A percentile compares a stretch with the other conserved stretches of the same genome.
These are phyloP conservation scores for Fusarium torreyae DNA, from an alignment of 2,329 filamentous ascomycete species.

Conservation along the genomic window DNA sequence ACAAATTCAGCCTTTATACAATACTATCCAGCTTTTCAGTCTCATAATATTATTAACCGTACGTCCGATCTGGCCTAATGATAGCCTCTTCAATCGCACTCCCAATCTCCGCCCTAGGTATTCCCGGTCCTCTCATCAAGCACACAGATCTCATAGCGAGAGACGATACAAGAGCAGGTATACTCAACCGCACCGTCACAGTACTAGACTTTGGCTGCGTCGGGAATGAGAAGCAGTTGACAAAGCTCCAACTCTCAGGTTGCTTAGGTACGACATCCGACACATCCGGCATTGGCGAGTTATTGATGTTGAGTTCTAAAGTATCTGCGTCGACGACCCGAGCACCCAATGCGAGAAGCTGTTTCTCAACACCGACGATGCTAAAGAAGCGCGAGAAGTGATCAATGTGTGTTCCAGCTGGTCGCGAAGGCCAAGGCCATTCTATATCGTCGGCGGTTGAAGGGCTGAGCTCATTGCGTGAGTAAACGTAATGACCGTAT, in stretches of 20 bases:
- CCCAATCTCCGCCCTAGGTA: slow-evolving; percentile 47
- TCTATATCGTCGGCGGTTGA: slow-evolving; percentile 32
- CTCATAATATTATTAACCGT: background rate
- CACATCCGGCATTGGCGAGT: slow-evolving; percentile 19
- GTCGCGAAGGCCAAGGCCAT: slow-evolving; percentile 39
- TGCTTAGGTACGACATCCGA: slow-evolving; percentile 24
- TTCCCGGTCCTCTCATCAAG: slow-evolving; percentile 47
- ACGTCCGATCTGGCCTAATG: slow-evolving; percentile 16
- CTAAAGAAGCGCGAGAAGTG: slow-evolving; percentile 40
- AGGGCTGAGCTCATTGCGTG: slow-evolving; percentile 41
- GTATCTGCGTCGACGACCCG: slow-evolving; percentile 45
- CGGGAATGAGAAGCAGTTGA: slow-evolving; percentile 47
- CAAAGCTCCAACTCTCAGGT: slow-evolving; percentile 50
- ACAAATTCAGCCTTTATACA: background rate
- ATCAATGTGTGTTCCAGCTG: slow-evolving; percentile 22
- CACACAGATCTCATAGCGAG: slow-evolving; percentile 41
- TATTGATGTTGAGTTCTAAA: slow-evolving; percentile 42
- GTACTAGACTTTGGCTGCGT: slow-evolving; percentile 26
- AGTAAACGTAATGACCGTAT: slow-evolving; percentile 45
- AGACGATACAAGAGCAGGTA: slow-evolving; percentile 35
- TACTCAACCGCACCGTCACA: slow-evolving; percentile 40
- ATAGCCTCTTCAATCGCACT: slow-evolving; percentile 47
- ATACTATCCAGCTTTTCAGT: background rate
- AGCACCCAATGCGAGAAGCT: slow-evolving; percentile 46
- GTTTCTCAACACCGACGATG: slow-evolving; percentile 47